Conservation (phyloP, 1,284 basidiomycete species). For the Peniophora sp. region DNA sequence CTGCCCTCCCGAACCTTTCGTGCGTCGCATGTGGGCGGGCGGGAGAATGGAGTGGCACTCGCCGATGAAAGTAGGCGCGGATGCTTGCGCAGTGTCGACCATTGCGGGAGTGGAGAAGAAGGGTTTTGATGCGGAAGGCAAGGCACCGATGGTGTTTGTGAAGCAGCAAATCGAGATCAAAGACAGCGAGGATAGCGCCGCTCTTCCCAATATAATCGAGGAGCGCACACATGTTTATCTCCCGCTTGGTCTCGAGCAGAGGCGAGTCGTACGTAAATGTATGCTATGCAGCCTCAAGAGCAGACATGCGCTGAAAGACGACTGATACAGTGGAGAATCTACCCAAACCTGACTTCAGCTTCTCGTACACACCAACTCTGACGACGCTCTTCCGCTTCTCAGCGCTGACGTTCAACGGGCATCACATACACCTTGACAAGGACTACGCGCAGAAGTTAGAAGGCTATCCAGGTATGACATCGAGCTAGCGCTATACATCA, state of each 20-base stretch:
- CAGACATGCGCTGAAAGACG: not conserved
- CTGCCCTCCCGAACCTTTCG: constrained; percentile 68
- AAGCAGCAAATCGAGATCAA: constrained; percentile 53
- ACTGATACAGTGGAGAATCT: constrained; percentile 36
- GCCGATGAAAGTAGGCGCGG: constrained; percentile 48
- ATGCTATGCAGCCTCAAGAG: constrained; percentile 8
- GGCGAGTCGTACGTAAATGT: constrained; percentile 34
- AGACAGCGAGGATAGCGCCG: constrained; percentile 30
- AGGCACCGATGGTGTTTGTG: constrained; percentile 70
- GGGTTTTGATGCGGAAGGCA: constrained; percentile 36
- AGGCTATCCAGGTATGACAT: constrained; percentile 58
- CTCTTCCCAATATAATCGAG: constrained; percentile 41
- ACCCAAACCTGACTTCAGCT: constrained; percentile 51
- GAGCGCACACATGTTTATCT: constrained; percentile 74
- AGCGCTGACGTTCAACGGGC: constrained; percentile 74
- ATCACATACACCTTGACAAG: constrained; percentile 68
- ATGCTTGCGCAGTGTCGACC: constrained; percentile 39
- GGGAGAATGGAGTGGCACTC: constrained; percentile 64
- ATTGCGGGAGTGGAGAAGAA: constrained; percentile 60
- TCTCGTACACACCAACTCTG: constrained; percentile 57
- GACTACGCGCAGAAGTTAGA: constrained; percentile 62
- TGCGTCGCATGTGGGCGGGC: constrained; percentile 79
- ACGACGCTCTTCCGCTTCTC: constrained; percentile 80
- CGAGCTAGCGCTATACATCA: constrained; percentile 1
- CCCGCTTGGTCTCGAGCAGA: constrained; percentile 22